A percentile compares a stretch with the other conserved stretches of the same genome.
phyloP scores from a whole-genome alignment of 2,329 filamentous ascomycete genomes.

The Geosmithia putterillii region DNA sequence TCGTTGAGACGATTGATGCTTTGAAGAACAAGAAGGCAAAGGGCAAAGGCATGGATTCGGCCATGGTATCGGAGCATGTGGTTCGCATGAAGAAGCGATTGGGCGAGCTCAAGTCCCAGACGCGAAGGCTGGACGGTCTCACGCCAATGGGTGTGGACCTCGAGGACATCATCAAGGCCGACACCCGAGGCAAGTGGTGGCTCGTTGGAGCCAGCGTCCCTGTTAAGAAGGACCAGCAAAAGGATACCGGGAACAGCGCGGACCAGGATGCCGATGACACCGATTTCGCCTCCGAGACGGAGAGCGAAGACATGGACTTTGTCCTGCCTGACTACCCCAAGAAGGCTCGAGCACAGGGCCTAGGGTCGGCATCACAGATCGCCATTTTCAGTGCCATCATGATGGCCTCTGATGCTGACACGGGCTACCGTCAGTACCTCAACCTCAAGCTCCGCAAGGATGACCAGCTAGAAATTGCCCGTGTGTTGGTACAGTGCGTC shows the following conservation, averaged over 20 bases:
- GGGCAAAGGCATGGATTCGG: conserved; percentile 56
- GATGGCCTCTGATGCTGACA: conserved; percentile 70
- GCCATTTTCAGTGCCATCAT: conserved; percentile 92
- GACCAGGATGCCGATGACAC: conserved; percentile 7
- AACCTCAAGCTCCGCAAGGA: conserved; percentile 79
- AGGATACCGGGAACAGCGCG: conserved; percentile 5
- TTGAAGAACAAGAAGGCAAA: conserved; percentile 91
- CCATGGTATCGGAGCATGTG: conserved; percentile 67
- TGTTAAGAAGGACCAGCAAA: conserved; percentile 12
- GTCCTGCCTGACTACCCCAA: conserved; percentile 54
- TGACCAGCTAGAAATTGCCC: conserved; percentile 76
- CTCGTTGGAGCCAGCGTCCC: conserved; percentile 90
- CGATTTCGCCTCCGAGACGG: conserved; percentile 12
- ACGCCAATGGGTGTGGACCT: conserved; percentile 76
- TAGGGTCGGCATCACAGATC: conserved; percentile 76
- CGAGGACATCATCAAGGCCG: conserved; percentile 68
- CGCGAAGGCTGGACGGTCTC: conserved; percentile 52
- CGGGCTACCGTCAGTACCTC: conserved; percentile 66
- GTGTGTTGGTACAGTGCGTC: conserved; percentile 77
- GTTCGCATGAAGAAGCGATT: conserved; percentile 82
- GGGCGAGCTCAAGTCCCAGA: conserved; percentile 55
- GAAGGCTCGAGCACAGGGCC: conserved; percentile 68
- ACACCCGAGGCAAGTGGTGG: conserved; percentile 96
- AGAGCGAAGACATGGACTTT: conserved; percentile 34
- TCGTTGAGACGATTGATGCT: conserved; percentile 93